Evolutionary conservation across 768 basidiomycete species (phyloP), one percentile per base, ranked within the genome.

Genomic region (Suillus subluteus): DNA sequence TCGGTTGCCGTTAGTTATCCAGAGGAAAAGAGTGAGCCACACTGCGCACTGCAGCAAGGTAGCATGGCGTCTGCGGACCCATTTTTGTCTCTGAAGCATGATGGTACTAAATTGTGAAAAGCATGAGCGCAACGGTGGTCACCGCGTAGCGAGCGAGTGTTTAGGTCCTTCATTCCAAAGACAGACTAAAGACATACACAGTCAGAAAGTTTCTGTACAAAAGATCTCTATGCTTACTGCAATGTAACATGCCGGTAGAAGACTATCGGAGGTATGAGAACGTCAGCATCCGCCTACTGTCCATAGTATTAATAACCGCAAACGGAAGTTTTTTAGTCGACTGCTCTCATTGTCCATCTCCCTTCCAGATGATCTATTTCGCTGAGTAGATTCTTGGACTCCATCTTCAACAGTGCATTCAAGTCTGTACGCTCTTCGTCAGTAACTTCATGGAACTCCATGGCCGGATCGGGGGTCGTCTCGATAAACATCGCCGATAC

Each of bases 41-140:
- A 64, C 64, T 4, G 41, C 6, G 16, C 74, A 67, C 30, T 32
- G 66, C 54, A 66, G 58, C 56, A 65, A 12, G 7, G 35, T n/a
- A 35, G 67, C 71, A 18, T 66, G 38, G 8, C 4, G 23, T 13
- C 41, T 61, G 63, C 66, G 54, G 67, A 73, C 65, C 11, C 2
- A 6, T 23, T 62, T 72, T 1, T 71, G 58, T 48, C 38, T 68
- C 30, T 86, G 86, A 71, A 85, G 81, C 6, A 86, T 81, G 50
- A 88, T 40, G 35, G 78, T 50, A 89, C 82, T 87, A 89, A 26
- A 84, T 73, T 12, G 87, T 87, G 16, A 81, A 37, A 15, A 80
- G n/a, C 0, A 87, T 89, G 58, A 90, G 74, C 0, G 82, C 79
- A 4, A 86, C 50, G 0, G 87, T 84, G 8, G 79, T 73, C n/a